Conservation (phyloP, 805 yeast genomes). For the Hyphopichia homilentoma region DNA sequence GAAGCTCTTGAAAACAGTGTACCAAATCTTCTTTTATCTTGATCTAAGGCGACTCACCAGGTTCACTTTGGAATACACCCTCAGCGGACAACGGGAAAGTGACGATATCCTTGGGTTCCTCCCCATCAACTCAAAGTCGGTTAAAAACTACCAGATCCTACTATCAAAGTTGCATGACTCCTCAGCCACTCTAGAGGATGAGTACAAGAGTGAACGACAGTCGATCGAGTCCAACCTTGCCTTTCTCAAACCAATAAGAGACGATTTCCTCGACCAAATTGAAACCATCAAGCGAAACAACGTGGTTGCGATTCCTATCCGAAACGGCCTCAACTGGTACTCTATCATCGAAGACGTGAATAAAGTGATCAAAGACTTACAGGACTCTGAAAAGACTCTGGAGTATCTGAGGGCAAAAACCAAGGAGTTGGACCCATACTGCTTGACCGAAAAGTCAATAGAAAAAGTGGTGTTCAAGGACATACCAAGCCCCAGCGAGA, state of each 20-base stretch:
- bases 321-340: constrained; percentile 17
- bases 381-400: constrained; percentile 32
- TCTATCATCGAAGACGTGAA: constrained; percentile 29
- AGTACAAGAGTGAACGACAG: constrained; percentile 3
- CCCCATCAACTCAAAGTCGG: constrained; percentile 14
- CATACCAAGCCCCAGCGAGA: constrained; percentile 2
- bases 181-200: constrained; percentile 6
- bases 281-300: constrained; percentile 5
- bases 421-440: constrained; percentile 50
- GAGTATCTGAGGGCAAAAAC: constrained; percentile 37
- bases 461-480: constrained; percentile 37
- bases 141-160: constrained; percentile 12
- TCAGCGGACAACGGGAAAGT: constrained; percentile 40
- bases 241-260: constrained; percentile 29
- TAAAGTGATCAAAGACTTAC: constrained; percentile 24
- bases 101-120: constrained; percentile 35
- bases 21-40: constrained; percentile 49
- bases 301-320: constrained; percentile 6
- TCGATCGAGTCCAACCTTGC: constrained; percentile 11
- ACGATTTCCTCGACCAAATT: constrained; percentile 25
- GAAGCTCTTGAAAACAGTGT: constrained; percentile 45
- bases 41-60: constrained; percentile 49
- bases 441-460: constrained; percentile 45
- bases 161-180: constrained; percentile 19
- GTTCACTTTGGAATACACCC: constrained; percentile 55